phyloP scores from a whole-genome alignment of 805 yeast genomes.

The Hanseniaspora lindneri region DNA sequence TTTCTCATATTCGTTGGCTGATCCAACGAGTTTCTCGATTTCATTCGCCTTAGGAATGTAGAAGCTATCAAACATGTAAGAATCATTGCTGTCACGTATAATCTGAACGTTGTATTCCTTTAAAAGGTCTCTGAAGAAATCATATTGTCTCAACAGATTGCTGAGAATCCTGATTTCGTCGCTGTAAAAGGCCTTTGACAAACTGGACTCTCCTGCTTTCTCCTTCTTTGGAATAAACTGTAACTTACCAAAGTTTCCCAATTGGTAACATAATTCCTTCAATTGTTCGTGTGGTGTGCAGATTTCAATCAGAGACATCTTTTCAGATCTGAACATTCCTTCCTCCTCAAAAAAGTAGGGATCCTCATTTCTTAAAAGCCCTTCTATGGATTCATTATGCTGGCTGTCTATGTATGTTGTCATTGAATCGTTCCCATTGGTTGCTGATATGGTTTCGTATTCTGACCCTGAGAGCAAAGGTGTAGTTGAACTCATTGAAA shows the following conservation, averaged over 20 bases:
- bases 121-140: constrained; percentile 42
- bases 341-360: constrained; percentile 22
- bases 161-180: constrained; percentile 75
- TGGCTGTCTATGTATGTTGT: neutral
- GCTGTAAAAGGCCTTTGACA: constrained; percentile 72
- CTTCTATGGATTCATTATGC: neutral
- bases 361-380: neutral
- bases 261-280: constrained; percentile 68
- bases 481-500: constrained; percentile 6
- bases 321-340: constrained; percentile 67
- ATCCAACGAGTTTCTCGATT: constrained; percentile 58
- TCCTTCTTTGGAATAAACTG: constrained; percentile 40
- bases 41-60: constrained; percentile 38
- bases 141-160: constrained; percentile 75
- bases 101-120: constrained; percentile 37
- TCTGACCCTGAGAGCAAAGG: constrained; percentile 12
- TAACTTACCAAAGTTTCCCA: constrained; percentile 76
- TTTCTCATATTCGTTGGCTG: constrained; percentile 56
- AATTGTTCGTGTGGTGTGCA: constrained; percentile 85
- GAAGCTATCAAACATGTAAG: constrained; percentile 25
- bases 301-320: constrained; percentile 85
- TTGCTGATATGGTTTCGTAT: neutral
- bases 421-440: neutral
- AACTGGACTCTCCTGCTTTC: constrained; percentile 57
- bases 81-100: constrained; percentile 27